Evolutionary conservation across 495 filamentous ascomycete species (phyloP), one percentile per base, ranked within the genome.

Genomic region (Aspergillus kassunensis): DNA sequence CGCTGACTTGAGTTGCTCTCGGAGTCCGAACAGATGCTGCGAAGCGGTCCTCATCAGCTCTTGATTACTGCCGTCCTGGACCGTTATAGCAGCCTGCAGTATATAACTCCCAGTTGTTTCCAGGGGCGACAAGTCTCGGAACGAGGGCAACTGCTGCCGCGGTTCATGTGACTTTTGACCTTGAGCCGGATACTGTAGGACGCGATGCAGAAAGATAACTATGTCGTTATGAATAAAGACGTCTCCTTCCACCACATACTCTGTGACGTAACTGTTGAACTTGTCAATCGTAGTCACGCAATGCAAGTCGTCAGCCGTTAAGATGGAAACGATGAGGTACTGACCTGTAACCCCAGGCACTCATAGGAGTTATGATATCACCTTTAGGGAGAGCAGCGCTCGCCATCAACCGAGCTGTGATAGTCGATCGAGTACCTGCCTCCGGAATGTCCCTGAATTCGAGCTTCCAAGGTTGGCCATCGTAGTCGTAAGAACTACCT

Each of bases 1-100:
- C 6, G 79, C 78, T 6, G 84, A 83, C 61, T 79, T 84, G 62
- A 89, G 66, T 51, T 74, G 66, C 56, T 83, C 77, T 54, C 82
- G 83, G 53, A 89, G 71, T 8, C 65, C 70, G 58, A 80, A 73
- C 41, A 89, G 61, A 58, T 86, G 81, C 52, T 78, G 72, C 18
- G 76, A 76, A 5, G 76, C 86, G 6, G 68, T 66, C 39, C 77
- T 79, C 63, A 85, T 78, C 16, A 73, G 68, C 51, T 77, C 77
- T 48, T 76, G 75, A 30, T 79, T 78, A 31, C 65, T 69, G 6
- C 75, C 75, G 53, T 80, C 77, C 39, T 74, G 71, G 13, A 80
- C 72, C 3, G 64, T 71, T 31, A 77, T 69, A 1, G 69, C 64
- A 6, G 75, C 71, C 47, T 80, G 77, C 36, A 80, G 57, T 23